Percentiles rank a stretch among this genome's conserved stretches.
Conservation (phyloP, 129 eudicot species). For the Saussurea involucrata region DNA sequence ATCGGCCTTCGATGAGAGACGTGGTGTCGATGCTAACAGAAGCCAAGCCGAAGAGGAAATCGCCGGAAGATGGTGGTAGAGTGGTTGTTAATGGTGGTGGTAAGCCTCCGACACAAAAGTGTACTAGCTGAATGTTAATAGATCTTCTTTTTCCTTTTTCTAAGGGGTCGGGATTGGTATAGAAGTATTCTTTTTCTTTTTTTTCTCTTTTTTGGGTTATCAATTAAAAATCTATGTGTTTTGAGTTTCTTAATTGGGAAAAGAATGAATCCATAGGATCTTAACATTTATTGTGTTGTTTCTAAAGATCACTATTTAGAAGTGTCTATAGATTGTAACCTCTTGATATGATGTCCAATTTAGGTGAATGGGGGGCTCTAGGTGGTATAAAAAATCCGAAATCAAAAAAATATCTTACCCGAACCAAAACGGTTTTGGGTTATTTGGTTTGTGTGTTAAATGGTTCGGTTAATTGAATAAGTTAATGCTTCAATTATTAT, state of each 20-base stretch:
- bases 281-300: neutral
- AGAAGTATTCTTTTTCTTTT: slow-evolving; percentile 7
- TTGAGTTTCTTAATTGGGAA: slow-evolving; percentile 15
- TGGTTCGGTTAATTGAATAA: no score
- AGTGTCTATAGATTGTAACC: neutral
- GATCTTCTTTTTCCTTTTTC: neutral
- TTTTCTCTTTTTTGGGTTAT: slow-evolving; percentile 28
- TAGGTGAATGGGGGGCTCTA: neutral
- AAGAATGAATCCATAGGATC: slow-evolving; percentile 5
- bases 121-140: slow-evolving; percentile 45
- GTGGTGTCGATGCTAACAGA: slow-evolving; percentile 88
- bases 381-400: no score
- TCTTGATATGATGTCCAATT: neutral
- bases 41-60: slow-evolving; percentile 86
- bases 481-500: no score
- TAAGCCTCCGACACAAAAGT: slow-evolving; percentile 34
- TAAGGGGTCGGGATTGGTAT: slow-evolving; percentile 31
- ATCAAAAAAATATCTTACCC: no score
- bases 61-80: slow-evolving; percentile 41
- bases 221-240: slow-evolving; percentile 9
- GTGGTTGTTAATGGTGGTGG: slow-evolving; percentile 29
- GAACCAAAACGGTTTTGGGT: no score
- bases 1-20: slow-evolving; percentile 96
- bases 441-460: no score
- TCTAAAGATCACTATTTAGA: neutral